Evolutionary conservation across 495 filamentous ascomycete genomes (phyloP).

Genomic region (Neurospora sp.): DNA sequence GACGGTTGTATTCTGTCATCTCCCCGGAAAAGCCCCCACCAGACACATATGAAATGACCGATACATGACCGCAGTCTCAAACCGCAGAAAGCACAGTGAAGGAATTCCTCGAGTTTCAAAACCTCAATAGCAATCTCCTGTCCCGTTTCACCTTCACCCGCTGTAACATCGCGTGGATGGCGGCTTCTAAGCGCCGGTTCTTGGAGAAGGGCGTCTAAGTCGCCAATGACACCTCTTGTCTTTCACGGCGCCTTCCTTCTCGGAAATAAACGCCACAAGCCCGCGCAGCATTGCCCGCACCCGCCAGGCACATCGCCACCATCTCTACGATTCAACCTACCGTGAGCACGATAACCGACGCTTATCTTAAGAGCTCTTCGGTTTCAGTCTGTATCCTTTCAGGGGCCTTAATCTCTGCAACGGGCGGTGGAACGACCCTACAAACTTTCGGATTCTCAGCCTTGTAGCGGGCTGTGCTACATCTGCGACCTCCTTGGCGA

Average conservation of each 20-base stretch:
- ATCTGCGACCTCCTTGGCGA: background rate
- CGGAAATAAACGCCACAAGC: background rate
- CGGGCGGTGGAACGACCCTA: background rate
- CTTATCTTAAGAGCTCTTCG: background rate
- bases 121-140: background rate
- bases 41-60: background rate
- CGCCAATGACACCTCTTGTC: background rate
- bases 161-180: background rate
- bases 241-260: background rate
- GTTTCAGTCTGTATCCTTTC: background rate
- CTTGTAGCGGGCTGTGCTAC: background rate
- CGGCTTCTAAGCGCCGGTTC: background rate
- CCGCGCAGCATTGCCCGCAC: background rate
- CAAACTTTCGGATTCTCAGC: background rate
- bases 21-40: background rate
- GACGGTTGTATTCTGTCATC: background rate
- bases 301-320: background rate
- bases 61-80: background rate
- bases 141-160: background rate
- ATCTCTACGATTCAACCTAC: background rate
- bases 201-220: background rate
- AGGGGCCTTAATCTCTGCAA: background rate
- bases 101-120: background rate
- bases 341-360: background rate
- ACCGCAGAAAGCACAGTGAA: background rate